Evolutionary conservation across 2,329 filamentous ascomycete genomes (phyloP), one percentile per base, ranked within the genome.

Genomic region (Cryphonectria naterciae): DNA sequence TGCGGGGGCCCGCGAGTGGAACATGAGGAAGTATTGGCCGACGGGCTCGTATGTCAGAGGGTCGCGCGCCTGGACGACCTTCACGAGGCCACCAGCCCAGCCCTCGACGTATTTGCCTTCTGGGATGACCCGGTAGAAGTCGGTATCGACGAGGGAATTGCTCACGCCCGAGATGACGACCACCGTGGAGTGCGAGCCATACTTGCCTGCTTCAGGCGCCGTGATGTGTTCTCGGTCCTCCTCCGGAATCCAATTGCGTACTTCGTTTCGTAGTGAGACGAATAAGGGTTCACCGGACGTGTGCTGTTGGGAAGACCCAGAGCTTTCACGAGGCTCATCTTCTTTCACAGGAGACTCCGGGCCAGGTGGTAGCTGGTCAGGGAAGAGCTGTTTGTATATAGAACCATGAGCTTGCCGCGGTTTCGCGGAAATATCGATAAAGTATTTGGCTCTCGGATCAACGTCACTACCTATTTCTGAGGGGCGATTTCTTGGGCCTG

Each of bases 11-110:
- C 82, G 77, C 32, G 83, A 86, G 72, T 86, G 83, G 83, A 95
- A 95, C 68, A 93, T 83, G 69, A 95, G 81, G 79, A 88, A 90
- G 81, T 94, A 95, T 75, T 85, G 85, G 71, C 88, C 89, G 1
- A 87, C 79, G 4, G 89, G 87, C 70, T 88, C 87, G 65, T 93
- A 85, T 13, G 90, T 93, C 69, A 83, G 78, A 4, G 87, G 84
- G 76, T 93, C 85, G 73, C 91, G 89, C 62, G 85, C 87, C 73
- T 92, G 92, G 35, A 92, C 85, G 54, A 92, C 86, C 79, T 89
- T 87, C 54, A 84, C 80, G 70, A 93, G 89, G 39, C 88, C 88
- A 69, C 84, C 85, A 13, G 87, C 84, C 92, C 92, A 94, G 56
- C 86, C 86, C 73, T 91, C 88, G 46, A 95, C 86, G 75, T 92